Base-by-base conservation (phyloP, 768 basidiomycete species). In the Punctularia strigosozonata region DNA sequence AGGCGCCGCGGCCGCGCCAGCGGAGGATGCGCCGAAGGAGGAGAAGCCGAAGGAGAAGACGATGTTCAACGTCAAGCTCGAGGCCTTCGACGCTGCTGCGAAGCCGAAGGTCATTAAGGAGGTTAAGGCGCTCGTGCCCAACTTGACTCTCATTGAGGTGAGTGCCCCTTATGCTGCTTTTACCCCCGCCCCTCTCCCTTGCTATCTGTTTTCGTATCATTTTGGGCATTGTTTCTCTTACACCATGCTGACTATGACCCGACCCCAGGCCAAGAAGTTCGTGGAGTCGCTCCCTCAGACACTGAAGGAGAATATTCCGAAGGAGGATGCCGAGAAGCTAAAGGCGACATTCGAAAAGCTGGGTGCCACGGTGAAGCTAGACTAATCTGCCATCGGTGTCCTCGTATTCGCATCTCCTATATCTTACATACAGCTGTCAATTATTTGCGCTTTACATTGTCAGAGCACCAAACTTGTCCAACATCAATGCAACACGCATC, bases 41-140 rank as follows among this genome's bases (percentile, higher is more conserved):
- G 89, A 90, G 60, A 95, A 92, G 55, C 91, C 91, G 36, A 97
- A 95, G 65, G 95, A 97, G 68, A 98, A 98, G 78, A 95, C 91
- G 14, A 72, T 92, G 24, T 99, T 99, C 66, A 92, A 80, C 50
- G 84, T 97, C 54, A 90, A 78, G 61, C 73, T 99, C 30, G 89
- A 94, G 56, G 89, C 89, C 34, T 95, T 98, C 53, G 92, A 95
- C 45, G 77, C 90, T 2, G 68, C 74, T 8, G 69, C 86, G 38
- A 99, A 99, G 61, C 85, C 95, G 21, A 99, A 99, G 68, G 77
- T 97, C 52, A 99, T 99, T 55, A 77, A 86, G 50, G 95, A 98
- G 63, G 88, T 99, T 51, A 99, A 99, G 71, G 86, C 86, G 5
- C 56, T 98, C 46, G 81, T 94, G 43, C 90, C 95, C 19, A 91